Conservation (phyloP, 495 filamentous ascomycete genomes). For the Parmelia sp. region DNA sequence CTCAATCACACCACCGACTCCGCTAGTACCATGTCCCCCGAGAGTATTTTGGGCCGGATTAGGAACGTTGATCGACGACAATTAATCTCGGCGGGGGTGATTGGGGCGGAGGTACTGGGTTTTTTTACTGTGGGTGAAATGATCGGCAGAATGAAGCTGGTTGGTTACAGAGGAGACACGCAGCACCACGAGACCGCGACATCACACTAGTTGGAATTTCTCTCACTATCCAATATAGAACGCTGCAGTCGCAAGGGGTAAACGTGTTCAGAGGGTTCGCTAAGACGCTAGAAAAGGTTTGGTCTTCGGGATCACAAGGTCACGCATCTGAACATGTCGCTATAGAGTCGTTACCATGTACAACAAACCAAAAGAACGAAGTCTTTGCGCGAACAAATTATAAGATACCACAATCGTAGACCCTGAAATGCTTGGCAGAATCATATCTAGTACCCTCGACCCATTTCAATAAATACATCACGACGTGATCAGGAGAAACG, state of each 20-base stretch:
- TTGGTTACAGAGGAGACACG: constrained; percentile 77
- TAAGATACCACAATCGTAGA: not conserved
- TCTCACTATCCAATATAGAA: not conserved
- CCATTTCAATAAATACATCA: too few species aligned
- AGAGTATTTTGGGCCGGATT: constrained; percentile 52
- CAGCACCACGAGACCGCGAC: constrained; percentile 40
- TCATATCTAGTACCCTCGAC: not conserved
- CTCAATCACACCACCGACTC: constrained; percentile 39
- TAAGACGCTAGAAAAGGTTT: not conserved
- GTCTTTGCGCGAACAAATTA: not conserved
- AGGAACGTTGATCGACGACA: constrained; percentile 65
- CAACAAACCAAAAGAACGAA: constrained; percentile 21
- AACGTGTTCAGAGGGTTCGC: not conserved
- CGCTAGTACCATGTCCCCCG: constrained; percentile 39
- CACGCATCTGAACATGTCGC: constrained; percentile 15
- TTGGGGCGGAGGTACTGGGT: constrained; percentile 79
- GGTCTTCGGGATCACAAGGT: not conserved
- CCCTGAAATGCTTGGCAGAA: constrained; percentile 12
- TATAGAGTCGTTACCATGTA: constrained; percentile 24
- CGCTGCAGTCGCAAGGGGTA: not conserved
- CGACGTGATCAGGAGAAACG: not conserved
- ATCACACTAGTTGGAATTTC: not conserved
- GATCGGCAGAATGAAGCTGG: constrained; percentile 84
- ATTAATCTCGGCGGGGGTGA: constrained; percentile 61
- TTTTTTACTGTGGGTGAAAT: constrained; percentile 99